phyloP scores from a whole-genome alignment of 352 stramenopile species.

The Phytophthora meadii region DNA sequence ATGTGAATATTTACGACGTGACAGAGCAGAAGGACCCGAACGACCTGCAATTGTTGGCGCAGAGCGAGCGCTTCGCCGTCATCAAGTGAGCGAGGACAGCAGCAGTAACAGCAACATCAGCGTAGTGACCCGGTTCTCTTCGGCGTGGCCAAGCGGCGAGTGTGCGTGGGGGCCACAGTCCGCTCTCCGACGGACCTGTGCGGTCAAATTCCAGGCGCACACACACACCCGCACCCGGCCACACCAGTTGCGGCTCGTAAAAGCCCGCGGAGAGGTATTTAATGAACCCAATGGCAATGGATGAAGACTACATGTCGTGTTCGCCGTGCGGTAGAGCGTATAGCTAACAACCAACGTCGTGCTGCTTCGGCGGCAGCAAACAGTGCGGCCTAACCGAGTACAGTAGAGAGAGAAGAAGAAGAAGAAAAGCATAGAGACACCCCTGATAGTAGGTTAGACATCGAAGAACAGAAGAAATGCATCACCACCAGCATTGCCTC shows the following conservation, averaged over 20 bases:
- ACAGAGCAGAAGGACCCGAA: constrained; percentile 56
- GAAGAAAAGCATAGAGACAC: constrained; percentile 17
- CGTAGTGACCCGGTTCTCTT: constrained; percentile 37
- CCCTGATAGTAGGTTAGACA: constrained; percentile 9
- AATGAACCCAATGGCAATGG: constrained; percentile 43
- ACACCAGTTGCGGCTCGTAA: constrained; percentile 25
- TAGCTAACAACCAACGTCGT: constrained; percentile 16
- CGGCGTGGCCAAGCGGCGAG: constrained; percentile 16
- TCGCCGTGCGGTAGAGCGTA: constrained; percentile 29
- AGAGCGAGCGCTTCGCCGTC: constrained; percentile 78
- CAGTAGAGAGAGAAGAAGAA: constrained; percentile 17
- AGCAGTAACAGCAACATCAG: constrained; percentile 29
- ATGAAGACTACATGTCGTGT: constrained; percentile 41
- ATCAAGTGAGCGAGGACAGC: constrained; percentile 42
- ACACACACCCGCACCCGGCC: constrained; percentile 1
- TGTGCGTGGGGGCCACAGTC: background rate
- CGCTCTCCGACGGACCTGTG: constrained; percentile 4
- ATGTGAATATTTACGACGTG: constrained; percentile 89
- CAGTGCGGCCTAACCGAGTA: constrained; percentile 18
- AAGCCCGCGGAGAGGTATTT: constrained; percentile 44
- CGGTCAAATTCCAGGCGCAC: constrained; percentile 2
- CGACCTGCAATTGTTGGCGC: constrained; percentile 58
- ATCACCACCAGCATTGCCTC: constrained; percentile 13
- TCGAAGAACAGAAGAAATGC: constrained; percentile 31
- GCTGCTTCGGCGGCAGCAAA: background rate